Conservation (phyloP, 2,329 filamentous ascomycete genomes). For the Akanthomyces lecanii region DNA sequence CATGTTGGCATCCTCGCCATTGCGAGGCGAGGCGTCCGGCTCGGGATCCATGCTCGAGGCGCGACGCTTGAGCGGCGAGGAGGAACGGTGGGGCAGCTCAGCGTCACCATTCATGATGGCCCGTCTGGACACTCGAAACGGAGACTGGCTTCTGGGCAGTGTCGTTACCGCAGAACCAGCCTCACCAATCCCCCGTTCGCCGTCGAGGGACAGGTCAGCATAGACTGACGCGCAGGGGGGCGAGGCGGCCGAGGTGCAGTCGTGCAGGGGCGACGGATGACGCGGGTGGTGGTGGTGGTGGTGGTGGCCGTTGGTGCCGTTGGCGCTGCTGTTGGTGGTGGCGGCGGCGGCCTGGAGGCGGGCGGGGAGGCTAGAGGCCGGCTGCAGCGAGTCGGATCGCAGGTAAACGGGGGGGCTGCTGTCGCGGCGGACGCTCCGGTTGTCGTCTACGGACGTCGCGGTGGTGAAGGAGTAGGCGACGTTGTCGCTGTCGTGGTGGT, state of each 20-base stretch:
- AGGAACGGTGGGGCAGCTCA: slow-evolving; percentile 53
- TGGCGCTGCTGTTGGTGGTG: slow-evolving; percentile 3
- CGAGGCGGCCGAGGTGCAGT: slow-evolving; percentile 52
- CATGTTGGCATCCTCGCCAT: slow-evolving; percentile 47
- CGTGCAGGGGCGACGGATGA: slow-evolving; percentile 34
- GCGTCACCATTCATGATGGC: slow-evolving; percentile 58
- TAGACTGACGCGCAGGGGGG: slow-evolving; percentile 53
- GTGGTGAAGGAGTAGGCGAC: slow-evolving; percentile 47
- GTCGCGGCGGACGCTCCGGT: slow-evolving; percentile 20
- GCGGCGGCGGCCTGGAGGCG: slow-evolving; percentile 41
- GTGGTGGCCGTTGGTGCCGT: slow-evolving; percentile 19
- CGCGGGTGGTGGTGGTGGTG: slow-evolving; percentile 32
- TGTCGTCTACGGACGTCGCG: slow-evolving; percentile 27
- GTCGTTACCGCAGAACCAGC: slow-evolving; percentile 33
- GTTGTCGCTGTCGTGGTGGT: slow-evolving; percentile 39
- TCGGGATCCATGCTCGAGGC: slow-evolving; percentile 59
- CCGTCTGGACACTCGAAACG: slow-evolving; percentile 45
- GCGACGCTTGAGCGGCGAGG: slow-evolving; percentile 60
- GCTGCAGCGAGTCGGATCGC: slow-evolving; percentile 37
- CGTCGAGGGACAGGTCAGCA: slow-evolving; percentile 54
- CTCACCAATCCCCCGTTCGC: slow-evolving; percentile 49
- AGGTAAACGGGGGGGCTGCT: slow-evolving; percentile 39
- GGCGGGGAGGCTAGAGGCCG: slow-evolving; percentile 49
- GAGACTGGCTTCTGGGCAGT: slow-evolving; percentile 47
- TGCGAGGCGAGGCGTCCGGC: slow-evolving; percentile 34